phyloP scores from a whole-genome alignment of 352 stramenopile genomes.

The Phytophthora sojae region DNA sequence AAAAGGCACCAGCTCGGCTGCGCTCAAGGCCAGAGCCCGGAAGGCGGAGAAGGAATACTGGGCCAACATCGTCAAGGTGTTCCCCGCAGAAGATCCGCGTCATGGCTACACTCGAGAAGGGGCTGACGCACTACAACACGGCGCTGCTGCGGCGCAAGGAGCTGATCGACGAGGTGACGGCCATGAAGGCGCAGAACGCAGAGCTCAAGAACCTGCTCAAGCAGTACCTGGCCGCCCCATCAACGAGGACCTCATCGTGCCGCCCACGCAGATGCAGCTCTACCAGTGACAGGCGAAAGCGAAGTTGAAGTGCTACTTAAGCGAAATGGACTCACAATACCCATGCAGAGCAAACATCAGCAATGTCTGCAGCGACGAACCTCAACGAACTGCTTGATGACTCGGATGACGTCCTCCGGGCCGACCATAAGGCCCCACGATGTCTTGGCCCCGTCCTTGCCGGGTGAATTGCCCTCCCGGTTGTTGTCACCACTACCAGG shows the following conservation, averaged over 20 bases:
- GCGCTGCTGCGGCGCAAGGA: constrained; percentile 82
- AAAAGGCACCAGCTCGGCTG: constrained; percentile 29
- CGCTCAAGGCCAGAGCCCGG: constrained; percentile 52
- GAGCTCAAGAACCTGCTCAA: constrained; percentile 92
- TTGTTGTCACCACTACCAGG: constrained; percentile 29
- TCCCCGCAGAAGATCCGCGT: constrained; percentile 76
- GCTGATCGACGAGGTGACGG: constrained; percentile 80
- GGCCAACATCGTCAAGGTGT: constrained; percentile 74
- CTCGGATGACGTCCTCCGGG: constrained; percentile 88
- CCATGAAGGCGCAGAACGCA: constrained; percentile 85
- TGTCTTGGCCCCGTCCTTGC: constrained; percentile 8
- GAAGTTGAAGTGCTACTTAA: constrained; percentile 13
- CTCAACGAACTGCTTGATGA: constrained; percentile 91
- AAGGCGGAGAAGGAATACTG: constrained; percentile 83
- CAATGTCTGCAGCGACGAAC: constrained; percentile 32
- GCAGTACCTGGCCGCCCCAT: constrained; percentile 87
- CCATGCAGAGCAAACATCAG: background rate
- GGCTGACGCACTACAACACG: constrained; percentile 83
- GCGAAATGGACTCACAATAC: constrained; percentile 9
- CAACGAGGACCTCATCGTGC: constrained; percentile 87
- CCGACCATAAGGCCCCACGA: constrained; percentile 75
- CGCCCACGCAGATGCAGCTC: constrained; percentile 83
- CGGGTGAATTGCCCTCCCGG: constrained; percentile 11
- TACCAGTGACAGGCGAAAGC: constrained; percentile 57
- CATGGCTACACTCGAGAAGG: constrained; percentile 88